Evolutionary conservation across 306 rosid genomes (phyloP).

Genomic region (Crataegus laevigata): DNA sequence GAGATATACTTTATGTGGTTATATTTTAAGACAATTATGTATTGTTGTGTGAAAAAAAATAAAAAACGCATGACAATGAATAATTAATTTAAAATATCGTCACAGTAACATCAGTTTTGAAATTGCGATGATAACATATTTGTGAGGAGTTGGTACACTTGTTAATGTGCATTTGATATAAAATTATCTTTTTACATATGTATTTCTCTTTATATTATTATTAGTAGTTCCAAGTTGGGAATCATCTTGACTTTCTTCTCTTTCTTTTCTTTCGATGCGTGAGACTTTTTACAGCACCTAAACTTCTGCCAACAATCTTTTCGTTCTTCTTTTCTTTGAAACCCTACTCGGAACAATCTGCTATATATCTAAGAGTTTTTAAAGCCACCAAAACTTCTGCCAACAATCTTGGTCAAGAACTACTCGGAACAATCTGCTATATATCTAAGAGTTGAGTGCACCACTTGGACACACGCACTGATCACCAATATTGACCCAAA

Average conservation of each 20-base stretch:
- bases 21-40: too few relatives aligned
- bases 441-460: slow-evolving; percentile 18
- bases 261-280: neutral
- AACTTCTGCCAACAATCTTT: neutral
- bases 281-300: neutral
- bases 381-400: neutral
- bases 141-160: too few relatives aligned
- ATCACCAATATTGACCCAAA: slow-evolving; percentile 34
- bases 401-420: neutral
- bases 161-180: too few relatives aligned
- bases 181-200: too few relatives aligned
- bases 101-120: too few relatives aligned
- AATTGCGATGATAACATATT: too few relatives aligned
- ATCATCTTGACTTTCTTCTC: neutral
- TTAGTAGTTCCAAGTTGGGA: too few relatives aligned
- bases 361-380: neutral
- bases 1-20: too few relatives aligned
- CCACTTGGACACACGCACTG: slow-evolving; percentile 16
- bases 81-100: too few relatives aligned
- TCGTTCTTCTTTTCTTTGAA: neutral
- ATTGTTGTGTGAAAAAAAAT: too few relatives aligned
- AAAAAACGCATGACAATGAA: too few relatives aligned
- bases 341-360: slow-evolving; percentile 3
- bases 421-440: slow-evolving; percentile 1
- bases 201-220: too few relatives aligned